Conservation (phyloP, 306 rosid genomes). For the Quercus cerris region DNA sequence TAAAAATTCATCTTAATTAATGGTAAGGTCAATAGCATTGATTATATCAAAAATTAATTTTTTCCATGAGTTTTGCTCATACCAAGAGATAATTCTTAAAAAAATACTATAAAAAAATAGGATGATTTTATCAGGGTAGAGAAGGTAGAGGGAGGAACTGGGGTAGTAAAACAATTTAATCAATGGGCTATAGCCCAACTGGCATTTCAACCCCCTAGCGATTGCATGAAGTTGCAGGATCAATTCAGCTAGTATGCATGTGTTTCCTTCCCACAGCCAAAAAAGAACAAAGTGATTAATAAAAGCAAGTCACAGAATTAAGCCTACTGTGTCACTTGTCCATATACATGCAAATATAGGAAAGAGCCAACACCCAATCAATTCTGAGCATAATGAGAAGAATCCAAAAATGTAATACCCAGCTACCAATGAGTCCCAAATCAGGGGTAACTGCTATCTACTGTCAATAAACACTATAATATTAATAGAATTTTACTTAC, state of each 20-base stretch:
- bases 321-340: neutral
- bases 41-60: neutral
- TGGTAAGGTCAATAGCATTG: neutral
- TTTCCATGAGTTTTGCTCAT: neutral
- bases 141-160: too few species aligned
- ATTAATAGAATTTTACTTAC: constrained; percentile 35
- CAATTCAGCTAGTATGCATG: too few species aligned
- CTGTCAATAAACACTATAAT: neutral
- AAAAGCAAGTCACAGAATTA: neutral
- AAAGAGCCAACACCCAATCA: neutral
- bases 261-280: too few species aligned
- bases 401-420: neutral
- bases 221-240: too few species aligned
- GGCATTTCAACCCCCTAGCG: too few species aligned
- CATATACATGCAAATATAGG: neutral
- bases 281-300: too few species aligned
- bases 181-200: too few species aligned
- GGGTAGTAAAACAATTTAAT: too few species aligned
- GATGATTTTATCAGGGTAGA: too few species aligned
- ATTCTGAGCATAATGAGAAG: neutral
- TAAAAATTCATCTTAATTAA: neutral
- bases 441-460: neutral
- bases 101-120: too few species aligned
- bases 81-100: neutral
- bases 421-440: neutral